These are phyloP conservation scores for Kodamaea kaohsiungensis DNA, from an alignment of 805 yeast species.

Conservation along the genomic window DNA sequence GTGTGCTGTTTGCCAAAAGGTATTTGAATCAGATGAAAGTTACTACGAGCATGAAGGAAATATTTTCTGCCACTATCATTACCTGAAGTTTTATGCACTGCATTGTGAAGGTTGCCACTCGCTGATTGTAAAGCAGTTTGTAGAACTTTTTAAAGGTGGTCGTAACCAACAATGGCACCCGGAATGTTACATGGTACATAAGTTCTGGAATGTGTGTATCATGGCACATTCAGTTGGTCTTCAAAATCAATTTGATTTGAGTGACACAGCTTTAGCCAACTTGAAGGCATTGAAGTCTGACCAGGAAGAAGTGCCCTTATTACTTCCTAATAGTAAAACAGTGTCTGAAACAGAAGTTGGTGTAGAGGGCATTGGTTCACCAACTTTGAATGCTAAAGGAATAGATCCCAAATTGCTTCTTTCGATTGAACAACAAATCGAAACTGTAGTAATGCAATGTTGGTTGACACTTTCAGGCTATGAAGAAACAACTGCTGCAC, in stretches of 20 bases:
- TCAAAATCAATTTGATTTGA: conserved; percentile 18
- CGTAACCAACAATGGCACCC: conserved; percentile 98
- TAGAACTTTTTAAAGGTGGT: conserved; percentile 89
- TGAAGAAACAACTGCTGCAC: conserved; percentile 87
- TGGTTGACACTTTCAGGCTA: conserved; percentile 88
- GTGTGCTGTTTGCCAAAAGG: conserved; percentile 81
- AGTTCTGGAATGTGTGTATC: conserved; percentile 90
- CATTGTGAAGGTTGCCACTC: conserved; percentile 92
- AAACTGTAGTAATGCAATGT: conserved; percentile 56
- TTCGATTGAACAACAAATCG: conserved; percentile 64
- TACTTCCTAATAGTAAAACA: neutral
- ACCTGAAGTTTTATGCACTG: conserved; percentile 80
- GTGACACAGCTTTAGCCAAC: conserved; percentile 12
- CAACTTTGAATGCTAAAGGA: neutral
- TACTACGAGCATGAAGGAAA: conserved; percentile 84
- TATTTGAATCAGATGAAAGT: conserved; percentile 88
- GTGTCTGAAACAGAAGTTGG: neutral
- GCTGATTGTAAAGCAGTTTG: conserved; percentile 91
- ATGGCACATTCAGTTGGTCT: conserved; percentile 61
- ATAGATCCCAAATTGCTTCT: conserved; percentile 49
- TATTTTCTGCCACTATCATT: conserved; percentile 90
- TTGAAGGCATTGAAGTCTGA: conserved; percentile 11
- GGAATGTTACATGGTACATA: conserved; percentile 96
- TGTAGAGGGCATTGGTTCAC: conserved; percentile 14
- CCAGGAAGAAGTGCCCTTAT: neutral